Evolutionary conservation across 768 basidiomycete species (phyloP).

Genomic region (Cystofilobasidium ferigula): DNA sequence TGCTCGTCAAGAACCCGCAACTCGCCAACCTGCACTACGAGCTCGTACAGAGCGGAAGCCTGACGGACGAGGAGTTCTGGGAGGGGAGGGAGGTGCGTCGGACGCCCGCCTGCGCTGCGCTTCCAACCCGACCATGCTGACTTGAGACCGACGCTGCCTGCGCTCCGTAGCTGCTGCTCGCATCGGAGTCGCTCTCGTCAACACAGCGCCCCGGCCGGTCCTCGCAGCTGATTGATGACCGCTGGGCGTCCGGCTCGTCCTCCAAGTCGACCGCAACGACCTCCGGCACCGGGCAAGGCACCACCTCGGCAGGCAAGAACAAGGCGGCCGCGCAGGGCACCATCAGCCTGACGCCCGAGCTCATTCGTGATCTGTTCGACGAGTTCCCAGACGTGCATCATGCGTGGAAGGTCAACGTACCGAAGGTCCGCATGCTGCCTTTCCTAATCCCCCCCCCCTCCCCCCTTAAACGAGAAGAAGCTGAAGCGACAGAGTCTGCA

Average conservation of each 20-base stretch:
- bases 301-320: constrained; percentile 5
- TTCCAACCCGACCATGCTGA: neutral
- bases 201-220: constrained; percentile 36
- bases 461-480: too few relatives aligned
- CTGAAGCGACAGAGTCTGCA: constrained; percentile 9
- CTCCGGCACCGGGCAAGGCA: neutral
- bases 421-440: constrained; percentile 47
- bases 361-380: constrained; percentile 92
- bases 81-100: constrained; percentile 72
- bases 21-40: constrained; percentile 73
- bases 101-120: neutral
- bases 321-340: constrained; percentile 7
- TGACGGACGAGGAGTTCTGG: constrained; percentile 94
- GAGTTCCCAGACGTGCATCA: constrained; percentile 90
- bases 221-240: constrained; percentile 37
- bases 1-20: constrained; percentile 65
- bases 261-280: neutral
- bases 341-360: constrained; percentile 41
- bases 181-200: constrained; percentile 46
- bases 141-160: neutral
- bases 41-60: constrained; percentile 70
- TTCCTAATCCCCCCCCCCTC: neutral
- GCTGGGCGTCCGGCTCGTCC: constrained; percentile 41
- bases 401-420: constrained; percentile 87
- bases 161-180: constrained; percentile 54